Evolutionary conservation across 2,329 filamentous ascomycete species (phyloP).

Genomic region (Aureobasidium zeae): DNA sequence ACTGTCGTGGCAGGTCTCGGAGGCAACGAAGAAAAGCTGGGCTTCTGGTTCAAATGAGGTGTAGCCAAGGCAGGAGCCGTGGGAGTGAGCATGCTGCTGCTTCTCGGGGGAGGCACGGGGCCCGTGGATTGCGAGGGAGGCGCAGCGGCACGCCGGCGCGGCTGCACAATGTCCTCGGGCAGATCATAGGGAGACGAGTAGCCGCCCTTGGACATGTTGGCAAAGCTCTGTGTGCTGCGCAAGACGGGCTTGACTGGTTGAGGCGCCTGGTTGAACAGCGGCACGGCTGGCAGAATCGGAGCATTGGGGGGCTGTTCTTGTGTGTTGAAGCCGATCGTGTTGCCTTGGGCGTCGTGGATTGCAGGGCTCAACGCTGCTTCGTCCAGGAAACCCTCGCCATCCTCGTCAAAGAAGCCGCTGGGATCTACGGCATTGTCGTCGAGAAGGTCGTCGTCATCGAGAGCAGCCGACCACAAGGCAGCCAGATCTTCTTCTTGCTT

Average conservation of each 20-base stretch:
- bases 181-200: slow-evolving; percentile 94
- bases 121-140: slow-evolving; percentile 26
- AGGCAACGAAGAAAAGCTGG: background rate
- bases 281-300: background rate
- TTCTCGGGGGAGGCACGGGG: slow-evolving; percentile 51
- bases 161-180: slow-evolving; percentile 75
- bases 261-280: slow-evolving; percentile 10
- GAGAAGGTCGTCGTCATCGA: slow-evolving; percentile 58
- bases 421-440: slow-evolving; percentile 59
- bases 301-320: slow-evolving; percentile 4
- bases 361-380: slow-evolving; percentile 6
- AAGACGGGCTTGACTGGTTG: slow-evolving; percentile 13
- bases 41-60: slow-evolving; percentile 33
- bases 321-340: slow-evolving; percentile 9
- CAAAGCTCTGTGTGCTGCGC: slow-evolving; percentile 61
- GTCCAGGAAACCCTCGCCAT: slow-evolving; percentile 77
- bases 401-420: slow-evolving; percentile 63
- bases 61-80: slow-evolving; percentile 23
- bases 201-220: slow-evolving; percentile 78
- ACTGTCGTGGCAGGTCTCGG: slow-evolving; percentile 23
- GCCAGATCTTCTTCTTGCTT: slow-evolving; percentile 54
- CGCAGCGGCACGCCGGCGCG: slow-evolving; percentile 47
- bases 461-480: slow-evolving; percentile 73
- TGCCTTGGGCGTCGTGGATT: slow-evolving; percentile 5
- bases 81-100: slow-evolving; percentile 40